Evolutionary conservation across 306 rosid genomes (phyloP).

Genomic region (Hippophae gyantsensis): DNA sequence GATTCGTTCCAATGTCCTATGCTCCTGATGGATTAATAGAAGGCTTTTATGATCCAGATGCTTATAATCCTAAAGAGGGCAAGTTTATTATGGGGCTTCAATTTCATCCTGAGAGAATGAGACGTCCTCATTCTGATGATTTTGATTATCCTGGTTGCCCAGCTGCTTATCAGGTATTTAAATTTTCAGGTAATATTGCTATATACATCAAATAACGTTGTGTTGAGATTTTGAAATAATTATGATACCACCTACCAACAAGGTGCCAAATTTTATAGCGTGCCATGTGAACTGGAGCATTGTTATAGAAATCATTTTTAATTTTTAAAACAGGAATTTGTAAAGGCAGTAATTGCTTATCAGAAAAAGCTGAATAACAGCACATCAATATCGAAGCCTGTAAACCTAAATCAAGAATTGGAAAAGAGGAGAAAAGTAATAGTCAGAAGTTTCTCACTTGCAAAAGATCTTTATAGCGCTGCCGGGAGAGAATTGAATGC

Average conservation of each 20-base stretch:
- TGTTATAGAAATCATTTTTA: not conserved
- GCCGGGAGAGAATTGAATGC: constrained; percentile 26
- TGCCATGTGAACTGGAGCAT: not conserved
- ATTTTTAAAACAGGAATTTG: constrained; percentile 60
- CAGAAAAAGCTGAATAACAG: constrained; percentile 51
- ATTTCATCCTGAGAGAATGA: constrained; percentile 91
- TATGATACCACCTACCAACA: no score
- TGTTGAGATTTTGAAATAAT: no score
- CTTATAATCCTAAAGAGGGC: constrained; percentile 80
- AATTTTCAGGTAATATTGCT: no score
- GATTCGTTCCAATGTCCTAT: constrained; percentile 81
- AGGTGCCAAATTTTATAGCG: not conserved
- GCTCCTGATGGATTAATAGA: constrained; percentile 75
- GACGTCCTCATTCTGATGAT: constrained; percentile 57
- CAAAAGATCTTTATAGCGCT: constrained; percentile 45
- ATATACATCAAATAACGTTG: no score
- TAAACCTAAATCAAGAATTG: constrained; percentile 52
- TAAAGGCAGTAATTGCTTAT: constrained; percentile 68
- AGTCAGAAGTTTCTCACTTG: constrained; percentile 67
- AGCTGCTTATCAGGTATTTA: constrained; percentile 61
- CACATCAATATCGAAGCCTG: constrained; percentile 29
- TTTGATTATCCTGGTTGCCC: constrained; percentile 91
- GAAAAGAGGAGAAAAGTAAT: constrained; percentile 55
- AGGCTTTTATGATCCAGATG: constrained; percentile 86
- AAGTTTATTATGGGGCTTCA: constrained; percentile 94